Evolutionary conservation across 331 rosid genomes (phyloP).

Genomic region (Quercus phellos): DNA sequence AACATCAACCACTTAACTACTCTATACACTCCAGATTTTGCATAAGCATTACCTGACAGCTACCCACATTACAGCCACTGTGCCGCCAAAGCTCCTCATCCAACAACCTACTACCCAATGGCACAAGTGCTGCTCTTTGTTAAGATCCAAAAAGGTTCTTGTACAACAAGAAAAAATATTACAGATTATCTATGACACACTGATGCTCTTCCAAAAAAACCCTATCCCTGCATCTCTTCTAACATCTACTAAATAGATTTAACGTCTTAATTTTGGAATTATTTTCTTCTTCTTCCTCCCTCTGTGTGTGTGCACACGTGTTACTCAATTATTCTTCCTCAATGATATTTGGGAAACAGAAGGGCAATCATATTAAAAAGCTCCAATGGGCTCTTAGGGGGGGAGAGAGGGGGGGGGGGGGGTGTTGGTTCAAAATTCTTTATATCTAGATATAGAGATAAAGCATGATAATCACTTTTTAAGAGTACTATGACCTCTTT

Average conservation of each 20-base stretch:
- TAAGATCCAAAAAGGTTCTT: not conserved
- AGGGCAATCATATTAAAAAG: not conserved
- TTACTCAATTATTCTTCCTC: too few relatives aligned
- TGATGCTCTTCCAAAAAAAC: not conserved
- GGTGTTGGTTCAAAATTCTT: not conserved
- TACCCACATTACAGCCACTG: too few relatives aligned
- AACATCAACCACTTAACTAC: too few relatives aligned
- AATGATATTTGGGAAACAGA: not conserved
- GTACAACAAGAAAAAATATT: not conserved
- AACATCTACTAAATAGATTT: not conserved
- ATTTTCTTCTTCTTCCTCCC: too few relatives aligned
- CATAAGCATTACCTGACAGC: too few relatives aligned
- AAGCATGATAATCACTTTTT: not conserved
- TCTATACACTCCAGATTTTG: too few relatives aligned
- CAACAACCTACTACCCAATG: not conserved
- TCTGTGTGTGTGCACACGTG: accelerated
- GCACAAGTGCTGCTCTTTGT: not conserved
- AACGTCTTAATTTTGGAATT: not conserved
- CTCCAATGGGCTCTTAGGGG: not conserved
- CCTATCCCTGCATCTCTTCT: not conserved
- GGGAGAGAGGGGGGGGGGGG: not conserved
- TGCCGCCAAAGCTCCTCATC: too few relatives aligned
- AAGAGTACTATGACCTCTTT: not conserved
- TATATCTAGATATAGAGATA: not conserved
- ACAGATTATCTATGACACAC: too few relatives aligned